Conservation (phyloP, 1,139 yeast species). For the Hansenula lynferdii region DNA sequence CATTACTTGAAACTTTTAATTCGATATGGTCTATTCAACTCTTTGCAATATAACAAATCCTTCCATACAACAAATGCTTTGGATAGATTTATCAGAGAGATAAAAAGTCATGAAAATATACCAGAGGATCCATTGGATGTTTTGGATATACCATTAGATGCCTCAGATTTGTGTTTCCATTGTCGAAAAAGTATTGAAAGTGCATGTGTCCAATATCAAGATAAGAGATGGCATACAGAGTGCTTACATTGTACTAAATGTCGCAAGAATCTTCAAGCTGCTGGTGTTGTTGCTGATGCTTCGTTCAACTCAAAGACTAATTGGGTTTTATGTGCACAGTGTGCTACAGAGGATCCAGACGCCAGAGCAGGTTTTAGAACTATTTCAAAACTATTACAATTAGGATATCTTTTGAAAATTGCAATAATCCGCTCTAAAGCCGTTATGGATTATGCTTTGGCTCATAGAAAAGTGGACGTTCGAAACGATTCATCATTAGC, state of each 20-base stretch:
- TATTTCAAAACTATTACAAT: slow-evolving; percentile 69
- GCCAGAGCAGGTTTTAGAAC: slow-evolving; percentile 52
- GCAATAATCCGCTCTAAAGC: slow-evolving; percentile 77
- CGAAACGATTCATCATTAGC: slow-evolving; percentile 4
- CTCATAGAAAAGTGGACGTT: slow-evolving; percentile 7
- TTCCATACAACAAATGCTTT: slow-evolving; percentile 58
- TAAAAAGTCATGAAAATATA: slow-evolving; percentile 41
- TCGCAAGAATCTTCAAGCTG: slow-evolving; percentile 31
- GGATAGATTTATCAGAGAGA: slow-evolving; percentile 53
- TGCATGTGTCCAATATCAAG: slow-evolving; percentile 58
- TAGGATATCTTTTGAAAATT: slow-evolving; percentile 71
- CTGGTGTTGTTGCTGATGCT: slow-evolving; percentile 38
- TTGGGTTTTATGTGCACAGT: slow-evolving; percentile 50
- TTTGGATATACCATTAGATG: slow-evolving; percentile 53
- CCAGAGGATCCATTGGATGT: slow-evolving; percentile 36
- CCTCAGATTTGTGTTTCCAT: slow-evolving; percentile 71
- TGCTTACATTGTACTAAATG: slow-evolving; percentile 69
- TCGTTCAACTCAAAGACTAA: slow-evolving; percentile 35
- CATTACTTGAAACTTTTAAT: slow-evolving; percentile 86
- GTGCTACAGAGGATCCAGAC: slow-evolving; percentile 46
- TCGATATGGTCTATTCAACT: slow-evolving; percentile 72
- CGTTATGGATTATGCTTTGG: slow-evolving; percentile 48
- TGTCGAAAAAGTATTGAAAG: slow-evolving; percentile 83
- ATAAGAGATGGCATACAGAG: slow-evolving; percentile 73
- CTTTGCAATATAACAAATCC: slow-evolving; percentile 61